These are phyloP conservation scores for Cutaneotrichosporon cutaneum DNA, from an alignment of 1,284 basidiomycete genomes.

Conservation along the genomic window DNA sequence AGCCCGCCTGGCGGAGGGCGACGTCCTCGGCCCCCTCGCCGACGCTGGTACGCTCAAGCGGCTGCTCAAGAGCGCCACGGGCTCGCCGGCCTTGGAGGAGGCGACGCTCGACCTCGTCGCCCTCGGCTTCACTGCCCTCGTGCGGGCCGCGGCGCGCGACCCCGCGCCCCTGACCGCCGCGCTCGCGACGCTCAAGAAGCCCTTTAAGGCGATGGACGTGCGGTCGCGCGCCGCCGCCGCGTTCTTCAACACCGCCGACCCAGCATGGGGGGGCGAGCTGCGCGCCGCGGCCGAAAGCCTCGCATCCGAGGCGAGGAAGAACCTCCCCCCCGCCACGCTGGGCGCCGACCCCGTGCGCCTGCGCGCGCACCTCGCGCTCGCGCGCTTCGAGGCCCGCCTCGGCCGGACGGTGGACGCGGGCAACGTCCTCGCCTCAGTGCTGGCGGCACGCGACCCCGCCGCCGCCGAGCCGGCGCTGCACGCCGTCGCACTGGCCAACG, in stretches of 20 bases:
- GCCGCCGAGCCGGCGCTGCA: conserved; percentile 13
- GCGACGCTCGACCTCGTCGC: conserved; percentile 13
- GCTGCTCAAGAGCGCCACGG: conserved; percentile 12
- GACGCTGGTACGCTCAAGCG: conserved; percentile 20
- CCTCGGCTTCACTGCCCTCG: conserved; percentile 9
- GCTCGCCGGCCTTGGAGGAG: neutral
- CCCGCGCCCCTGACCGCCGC: neutral
- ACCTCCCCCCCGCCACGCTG: conserved; percentile 7
- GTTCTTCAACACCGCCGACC: conserved; percentile 4
- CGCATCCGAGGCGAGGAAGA: conserved; percentile 10
- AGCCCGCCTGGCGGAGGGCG: conserved; percentile 18
- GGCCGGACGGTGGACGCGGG: neutral
- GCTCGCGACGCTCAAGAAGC: conserved; percentile 6
- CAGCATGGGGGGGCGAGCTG: conserved; percentile 1
- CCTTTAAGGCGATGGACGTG: conserved; percentile 13
- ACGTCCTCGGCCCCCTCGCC: conserved; percentile 21
- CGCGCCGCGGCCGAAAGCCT: conserved; percentile 10
- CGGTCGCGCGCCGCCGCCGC: conserved; percentile 9
- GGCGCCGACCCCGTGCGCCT: neutral
- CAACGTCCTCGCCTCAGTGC: conserved; percentile 10
- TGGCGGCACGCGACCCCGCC: conserved; percentile 1
- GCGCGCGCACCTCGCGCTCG: conserved; percentile 8
- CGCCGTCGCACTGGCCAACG: conserved; percentile 4
- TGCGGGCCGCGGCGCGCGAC: neutral
- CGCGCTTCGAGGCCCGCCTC: conserved; percentile 12